Evolutionary conservation across 2,329 filamentous ascomycete genomes (phyloP).

Genomic region (Ceratocystis colombiana): DNA sequence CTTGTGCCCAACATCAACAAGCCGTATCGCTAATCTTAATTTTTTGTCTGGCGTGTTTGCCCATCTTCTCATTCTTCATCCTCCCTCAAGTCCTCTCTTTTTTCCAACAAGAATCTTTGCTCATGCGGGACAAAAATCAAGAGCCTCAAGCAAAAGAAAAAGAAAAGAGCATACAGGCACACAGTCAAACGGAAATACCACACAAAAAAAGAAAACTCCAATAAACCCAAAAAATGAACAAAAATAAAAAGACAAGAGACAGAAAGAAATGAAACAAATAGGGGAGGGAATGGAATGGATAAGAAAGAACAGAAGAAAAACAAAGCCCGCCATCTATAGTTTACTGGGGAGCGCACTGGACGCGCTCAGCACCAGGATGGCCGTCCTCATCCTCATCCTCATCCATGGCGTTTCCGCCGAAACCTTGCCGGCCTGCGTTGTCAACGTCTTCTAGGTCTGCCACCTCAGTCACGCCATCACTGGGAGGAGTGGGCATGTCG

Average conservation of each 20-base stretch:
- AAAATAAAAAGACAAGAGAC: not conserved
- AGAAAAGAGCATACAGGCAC: not conserved
- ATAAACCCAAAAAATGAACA: constrained; percentile 17
- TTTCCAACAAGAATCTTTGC: not conserved
- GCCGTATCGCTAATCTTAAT: too few species aligned
- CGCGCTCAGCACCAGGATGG: constrained; percentile 63
- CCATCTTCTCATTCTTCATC: not conserved
- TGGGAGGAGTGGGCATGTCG: constrained; percentile 56
- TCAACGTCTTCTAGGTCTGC: constrained; percentile 82
- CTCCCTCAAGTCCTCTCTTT: not conserved
- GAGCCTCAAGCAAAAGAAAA: constrained; percentile 5
- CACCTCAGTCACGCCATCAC: constrained; percentile 84
- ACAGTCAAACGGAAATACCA: not conserved
- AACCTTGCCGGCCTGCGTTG: constrained; percentile 53
- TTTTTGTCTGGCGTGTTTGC: not conserved
- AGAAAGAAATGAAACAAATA: not conserved
- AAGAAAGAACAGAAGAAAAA: not conserved
- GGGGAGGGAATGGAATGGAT: not conserved
- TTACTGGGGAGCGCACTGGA: constrained; percentile 84
- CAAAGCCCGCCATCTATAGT: constrained; percentile 26
- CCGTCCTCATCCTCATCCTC: constrained; percentile 66
- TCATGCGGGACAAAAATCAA: not conserved
- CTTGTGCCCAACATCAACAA: too few species aligned
- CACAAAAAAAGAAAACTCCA: constrained; percentile 15
- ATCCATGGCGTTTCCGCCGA: constrained; percentile 53